Conservation (phyloP, 2,329 filamentous ascomycete species). For the Fusarium sp. region DNA sequence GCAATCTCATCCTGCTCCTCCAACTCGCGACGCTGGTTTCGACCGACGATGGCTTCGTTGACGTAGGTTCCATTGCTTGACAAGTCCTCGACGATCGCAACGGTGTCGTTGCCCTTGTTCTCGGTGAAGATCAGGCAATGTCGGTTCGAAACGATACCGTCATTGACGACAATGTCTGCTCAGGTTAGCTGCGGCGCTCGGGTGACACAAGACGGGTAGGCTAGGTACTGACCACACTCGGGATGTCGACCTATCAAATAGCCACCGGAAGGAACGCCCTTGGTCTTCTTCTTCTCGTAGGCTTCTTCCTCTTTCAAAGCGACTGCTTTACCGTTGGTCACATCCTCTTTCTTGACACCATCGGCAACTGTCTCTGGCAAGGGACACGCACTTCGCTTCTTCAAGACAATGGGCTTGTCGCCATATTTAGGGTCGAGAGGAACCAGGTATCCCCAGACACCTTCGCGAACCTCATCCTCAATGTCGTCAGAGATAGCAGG, state of each 20-base stretch:
- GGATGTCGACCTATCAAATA: conserved; percentile 93
- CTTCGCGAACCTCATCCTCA: conserved; percentile 83
- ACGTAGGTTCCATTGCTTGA: conserved; percentile 98
- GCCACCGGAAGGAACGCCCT: conserved; percentile 76
- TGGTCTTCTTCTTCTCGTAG: conserved; percentile 71
- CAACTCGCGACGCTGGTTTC: conserved; percentile 90
- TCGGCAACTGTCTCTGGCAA: conserved; percentile 59
- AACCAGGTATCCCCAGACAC: conserved; percentile 95
- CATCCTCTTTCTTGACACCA: conserved; percentile 50
- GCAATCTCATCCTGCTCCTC: conserved; percentile 92
- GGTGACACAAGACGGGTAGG: not conserved
- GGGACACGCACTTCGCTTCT: conserved; percentile 77
- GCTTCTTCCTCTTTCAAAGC: conserved; percentile 65
- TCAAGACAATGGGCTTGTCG: conserved; percentile 76
- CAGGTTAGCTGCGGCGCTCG: conserved; percentile 8
- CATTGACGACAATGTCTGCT: conserved; percentile 76
- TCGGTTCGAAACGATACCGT: conserved; percentile 87
- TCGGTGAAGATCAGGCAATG: conserved; percentile 77
- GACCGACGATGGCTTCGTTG: conserved; percentile 89
- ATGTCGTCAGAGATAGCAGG: conserved; percentile 81
- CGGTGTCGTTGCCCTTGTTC: conserved; percentile 66
- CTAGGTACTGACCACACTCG: conserved; percentile 85
- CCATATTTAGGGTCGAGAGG: conserved; percentile 78
- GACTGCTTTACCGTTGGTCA: conserved; percentile 57
- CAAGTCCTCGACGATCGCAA: conserved; percentile 88